Base-by-base conservation (phyloP, 306 rosid species). In the Trifolium dubium region DNA sequence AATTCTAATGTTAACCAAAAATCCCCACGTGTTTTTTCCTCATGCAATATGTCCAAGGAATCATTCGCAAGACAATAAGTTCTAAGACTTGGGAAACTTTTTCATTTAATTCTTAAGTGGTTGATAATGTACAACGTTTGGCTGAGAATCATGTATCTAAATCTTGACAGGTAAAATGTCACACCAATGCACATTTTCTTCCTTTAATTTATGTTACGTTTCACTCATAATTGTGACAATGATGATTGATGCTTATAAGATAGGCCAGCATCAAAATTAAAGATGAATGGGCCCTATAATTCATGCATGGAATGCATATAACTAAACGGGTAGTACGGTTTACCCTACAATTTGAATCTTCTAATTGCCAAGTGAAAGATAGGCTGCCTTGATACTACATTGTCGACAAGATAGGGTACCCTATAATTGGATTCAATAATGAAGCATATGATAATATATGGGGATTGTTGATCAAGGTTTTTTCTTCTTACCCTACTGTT, bases 361-460 rank as follows among this genome's bases (percentile, higher is more conserved):
- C 53, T 64, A 61, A 64, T 40, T 59, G 55, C 51, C 75, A 4
- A 69, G 67, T 49, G 76, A 85, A 63, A 74, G 51, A 31, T 41
- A 14, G 32, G 44, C 34, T 72, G 1, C 75, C 69, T 34, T 34
- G 71, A 68, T 75, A 54, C 70, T 51, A 51, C 63, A 15, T 39
- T 82, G 65, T 79, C 83, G 73, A 77, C 54, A 67, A 69, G 71
- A 80, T 53, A 83, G 74, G 49, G 11, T 69, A 79, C 72, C 78
- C 54, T 29, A 64, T 68, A 75, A 73, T 82, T 69, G 75, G 44
- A 34, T 61, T 71, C 89, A 81, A 73, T 69, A 63, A 80, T 78
- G 46, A 73, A 74, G 14, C 53, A 39, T 73, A n/a, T n/a, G n/a
- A n/a, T n/a, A n/a, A n/a, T n/a, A n/a, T n/a, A 19, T 49, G 41